phyloP scores from a whole-genome alignment of 2,329 filamentous ascomycete species.

The Cercospora beticola region DNA sequence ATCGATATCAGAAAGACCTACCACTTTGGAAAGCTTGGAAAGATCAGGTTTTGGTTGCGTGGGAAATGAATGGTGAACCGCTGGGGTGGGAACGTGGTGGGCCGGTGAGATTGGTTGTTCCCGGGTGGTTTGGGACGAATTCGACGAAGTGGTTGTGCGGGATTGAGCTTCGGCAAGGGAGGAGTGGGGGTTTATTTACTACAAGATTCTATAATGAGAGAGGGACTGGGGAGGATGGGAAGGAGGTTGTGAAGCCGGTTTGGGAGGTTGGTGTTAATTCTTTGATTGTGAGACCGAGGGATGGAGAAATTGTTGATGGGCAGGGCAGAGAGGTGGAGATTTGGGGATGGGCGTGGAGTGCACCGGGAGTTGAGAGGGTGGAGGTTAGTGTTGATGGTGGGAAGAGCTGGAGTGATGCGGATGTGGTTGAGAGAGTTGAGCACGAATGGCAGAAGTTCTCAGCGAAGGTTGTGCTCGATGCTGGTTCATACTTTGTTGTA shows the following conservation, averaged over 20 bases:
- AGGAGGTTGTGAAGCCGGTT: slow-evolving; percentile 26
- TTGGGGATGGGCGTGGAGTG: slow-evolving; percentile 35
- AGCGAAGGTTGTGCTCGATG: not conserved
- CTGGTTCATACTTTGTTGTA: slow-evolving; percentile 11
- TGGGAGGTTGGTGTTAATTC: slow-evolving; percentile 35
- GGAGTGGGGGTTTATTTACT: slow-evolving; percentile 33
- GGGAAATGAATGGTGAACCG: slow-evolving; percentile 31
- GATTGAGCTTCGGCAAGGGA: slow-evolving; percentile 23
- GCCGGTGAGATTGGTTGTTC: slow-evolving; percentile 36
- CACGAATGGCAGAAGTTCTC: slow-evolving; percentile 27
- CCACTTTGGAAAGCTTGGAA: slow-evolving; percentile 32
- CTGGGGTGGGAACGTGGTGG: slow-evolving; percentile 33
- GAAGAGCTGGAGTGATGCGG: slow-evolving; percentile 13
- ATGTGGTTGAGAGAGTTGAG: slow-evolving; percentile 11
- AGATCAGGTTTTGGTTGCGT: slow-evolving; percentile 35
- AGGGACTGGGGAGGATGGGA: slow-evolving; percentile 17
- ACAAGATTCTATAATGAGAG: slow-evolving; percentile 35
- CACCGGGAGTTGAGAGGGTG: slow-evolving; percentile 26
- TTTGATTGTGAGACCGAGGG: slow-evolving; percentile 31
- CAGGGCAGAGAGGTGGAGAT: slow-evolving; percentile 12
- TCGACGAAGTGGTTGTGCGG: slow-evolving; percentile 37
- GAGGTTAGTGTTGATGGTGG: slow-evolving; percentile 26
- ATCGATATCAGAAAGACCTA: slow-evolving; percentile 39
- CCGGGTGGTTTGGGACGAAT: slow-evolving; percentile 39
- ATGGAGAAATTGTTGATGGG: slow-evolving; percentile 10